Evolutionary conservation across 1,284 basidiomycete genomes (phyloP), one percentile per base, ranked within the genome.

Genomic region (Puccinia horiana): DNA sequence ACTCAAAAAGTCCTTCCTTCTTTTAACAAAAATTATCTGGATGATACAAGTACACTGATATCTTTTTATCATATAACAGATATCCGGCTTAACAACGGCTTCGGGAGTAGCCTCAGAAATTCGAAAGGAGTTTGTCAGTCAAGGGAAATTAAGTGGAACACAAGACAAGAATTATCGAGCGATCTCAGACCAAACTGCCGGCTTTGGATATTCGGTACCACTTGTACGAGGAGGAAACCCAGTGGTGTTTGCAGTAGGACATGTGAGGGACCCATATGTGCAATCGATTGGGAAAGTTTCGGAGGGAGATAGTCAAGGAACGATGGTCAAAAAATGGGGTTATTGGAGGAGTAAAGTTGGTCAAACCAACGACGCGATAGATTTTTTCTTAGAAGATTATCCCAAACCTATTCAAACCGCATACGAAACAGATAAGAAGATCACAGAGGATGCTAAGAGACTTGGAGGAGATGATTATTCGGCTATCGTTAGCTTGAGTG

Each of bases 341-440:
- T 86, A 85, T 83, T 86, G 86, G 86, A 83, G 84, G 77, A 82
- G 84, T 81, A 70, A 84, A 54, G 86, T 85, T 56, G 82, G 84
- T 75, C 83, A 82, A 72, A 82, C 85, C 29, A 52, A 83, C 29
- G 85, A 85, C 32, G 84, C 84, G 5, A 84, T 86, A 35, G 75
- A 84, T 11, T 86, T 86, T 80, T 85, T 85, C 65, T 79, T 86
- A 40, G 83, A 85, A 75, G 86, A 86, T 76, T 86, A 85, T 75
- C 83, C 85, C 20, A 82, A 81, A 23, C 85, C 86, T 9, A 82
- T 85, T 6, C 77, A 78, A 26, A 81, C 82, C 58, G 83, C 84
- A 12, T 83, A 76, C 26, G 52, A 80, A 56, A 84, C 86, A 18
- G 86, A 86, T 75, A 40, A 81, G 72, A 83, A 85, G 84, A 84